Evolutionary conservation across 495 filamentous ascomycete genomes (phyloP).

Genomic region (Coniosporium apollinis): DNA sequence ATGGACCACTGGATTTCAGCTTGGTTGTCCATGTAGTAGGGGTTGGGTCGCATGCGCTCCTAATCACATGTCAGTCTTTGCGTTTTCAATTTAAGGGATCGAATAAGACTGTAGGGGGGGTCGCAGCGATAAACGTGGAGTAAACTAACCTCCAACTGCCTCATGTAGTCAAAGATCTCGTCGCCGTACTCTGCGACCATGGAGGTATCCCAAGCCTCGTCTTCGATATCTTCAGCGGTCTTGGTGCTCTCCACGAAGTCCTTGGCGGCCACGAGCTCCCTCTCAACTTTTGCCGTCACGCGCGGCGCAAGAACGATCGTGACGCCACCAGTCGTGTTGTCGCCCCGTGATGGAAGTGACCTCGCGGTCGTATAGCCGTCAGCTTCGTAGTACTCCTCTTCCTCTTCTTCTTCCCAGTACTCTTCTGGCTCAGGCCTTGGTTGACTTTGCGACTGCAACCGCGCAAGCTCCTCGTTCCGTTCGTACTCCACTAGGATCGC

Average conservation of each 20-base stretch:
- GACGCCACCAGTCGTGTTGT: slow-evolving; percentile 62
- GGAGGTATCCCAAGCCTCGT: slow-evolving; percentile 84
- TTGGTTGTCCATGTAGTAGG: slow-evolving; percentile 92
- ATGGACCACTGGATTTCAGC: slow-evolving; percentile 98
- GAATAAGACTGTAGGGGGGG: background rate
- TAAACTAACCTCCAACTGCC: slow-evolving; percentile 62
- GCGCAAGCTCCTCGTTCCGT: slow-evolving; percentile 13
- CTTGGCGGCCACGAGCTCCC: slow-evolving; percentile 55
- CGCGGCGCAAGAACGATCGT: slow-evolving; percentile 59
- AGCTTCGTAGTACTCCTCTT: slow-evolving; percentile 64
- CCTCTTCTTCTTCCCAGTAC: slow-evolving; percentile 62
- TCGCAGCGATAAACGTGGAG: background rate
- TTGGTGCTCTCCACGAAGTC: slow-evolving; percentile 43
- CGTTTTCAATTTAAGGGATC: slow-evolving; percentile 10
- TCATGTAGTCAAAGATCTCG: slow-evolving; percentile 90
- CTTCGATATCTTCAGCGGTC: slow-evolving; percentile 51
- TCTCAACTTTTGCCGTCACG: slow-evolving; percentile 39
- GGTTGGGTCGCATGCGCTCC: slow-evolving; percentile 66
- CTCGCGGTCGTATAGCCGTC: slow-evolving; percentile 66
- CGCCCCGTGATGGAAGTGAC: slow-evolving; percentile 53
- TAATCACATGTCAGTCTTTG: slow-evolving; percentile 21
- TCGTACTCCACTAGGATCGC: slow-evolving; percentile 12
- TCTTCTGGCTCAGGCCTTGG: slow-evolving; percentile 44
- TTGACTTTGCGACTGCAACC: slow-evolving; percentile 8
- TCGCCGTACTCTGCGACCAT: slow-evolving; percentile 96